phyloP scores from a whole-genome alignment of 2,329 filamentous ascomycete genomes.

The Rasamsonia emersonii region DNA sequence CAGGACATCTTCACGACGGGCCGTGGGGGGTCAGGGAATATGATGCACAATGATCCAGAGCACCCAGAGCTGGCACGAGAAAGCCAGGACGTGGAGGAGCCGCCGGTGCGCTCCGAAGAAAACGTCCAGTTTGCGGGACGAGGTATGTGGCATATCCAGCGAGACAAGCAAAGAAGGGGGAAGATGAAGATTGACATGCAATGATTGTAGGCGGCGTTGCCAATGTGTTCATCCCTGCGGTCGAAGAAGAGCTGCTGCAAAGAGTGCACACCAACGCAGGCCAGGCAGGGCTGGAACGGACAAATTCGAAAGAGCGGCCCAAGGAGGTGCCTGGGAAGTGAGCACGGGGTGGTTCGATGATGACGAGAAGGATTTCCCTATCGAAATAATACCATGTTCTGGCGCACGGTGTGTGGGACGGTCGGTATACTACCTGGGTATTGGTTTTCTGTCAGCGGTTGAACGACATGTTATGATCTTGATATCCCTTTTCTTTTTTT shows the following conservation, averaged over 20 bases:
- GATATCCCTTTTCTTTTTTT: no score
- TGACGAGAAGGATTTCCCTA: no score
- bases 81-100: conserved; percentile 70
- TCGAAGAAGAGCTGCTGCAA: conserved; percentile 10
- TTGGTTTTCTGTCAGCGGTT: no score
- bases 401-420: no score
- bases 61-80: conserved; percentile 60
- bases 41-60: conserved; percentile 65
- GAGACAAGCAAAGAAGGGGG: neutral
- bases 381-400: no score
- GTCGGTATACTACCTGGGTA: no score
- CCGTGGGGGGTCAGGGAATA: conserved; percentile 80
- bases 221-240: conserved; percentile 24
- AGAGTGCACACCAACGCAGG: conserved; percentile 5
- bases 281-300: conserved; percentile 10
- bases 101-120: conserved; percentile 28
- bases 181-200: conserved; percentile 3
- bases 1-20: conserved; percentile 78
- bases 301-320: conserved; percentile 18
- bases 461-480: no score
- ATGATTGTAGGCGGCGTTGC: conserved; percentile 25
- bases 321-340: conserved; percentile 14
- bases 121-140: conserved; percentile 34
- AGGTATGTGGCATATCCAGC: conserved; percentile 23
- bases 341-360: neutral